These are phyloP conservation scores for Calocera cornea DNA, from an alignment of 768 basidiomycete species.

Conservation along the genomic window DNA sequence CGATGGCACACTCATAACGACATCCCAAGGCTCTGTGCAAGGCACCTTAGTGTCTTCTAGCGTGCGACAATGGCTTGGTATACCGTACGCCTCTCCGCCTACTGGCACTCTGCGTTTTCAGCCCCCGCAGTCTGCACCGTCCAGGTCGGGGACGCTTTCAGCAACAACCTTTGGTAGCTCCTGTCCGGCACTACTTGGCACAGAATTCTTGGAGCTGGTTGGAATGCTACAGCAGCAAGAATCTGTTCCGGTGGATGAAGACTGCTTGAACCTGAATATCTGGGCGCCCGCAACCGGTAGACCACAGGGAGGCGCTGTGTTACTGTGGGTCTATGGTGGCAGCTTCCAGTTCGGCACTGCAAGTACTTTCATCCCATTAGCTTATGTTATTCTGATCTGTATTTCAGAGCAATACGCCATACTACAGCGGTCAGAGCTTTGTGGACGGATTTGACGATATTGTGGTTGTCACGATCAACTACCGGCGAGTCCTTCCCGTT, in stretches of 20 bases:
- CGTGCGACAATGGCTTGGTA: neutral
- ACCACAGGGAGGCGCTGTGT: conserved; percentile 9
- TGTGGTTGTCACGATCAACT: conserved; percentile 38
- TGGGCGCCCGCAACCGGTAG: conserved; percentile 20
- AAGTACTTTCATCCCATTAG: neutral
- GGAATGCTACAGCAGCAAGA: neutral
- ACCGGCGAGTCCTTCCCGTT: conserved; percentile 40
- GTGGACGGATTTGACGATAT: conserved; percentile 17
- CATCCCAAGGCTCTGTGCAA: neutral
- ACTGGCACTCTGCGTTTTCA: neutral
- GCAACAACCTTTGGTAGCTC: neutral
- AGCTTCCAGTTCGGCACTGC: neutral
- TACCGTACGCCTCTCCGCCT: neutral
- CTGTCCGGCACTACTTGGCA: neutral
- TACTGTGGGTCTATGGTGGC: conserved; percentile 21
- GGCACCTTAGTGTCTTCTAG: neutral
- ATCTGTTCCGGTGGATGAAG: conserved; percentile 8
- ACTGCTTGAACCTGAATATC: conserved; percentile 20
- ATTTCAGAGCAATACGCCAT: neutral
- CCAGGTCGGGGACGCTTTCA: neutral
- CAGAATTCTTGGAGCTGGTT: neutral
- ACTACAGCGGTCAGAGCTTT: conserved; percentile 11
- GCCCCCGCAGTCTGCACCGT: neutral
- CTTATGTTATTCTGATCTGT: neutral
- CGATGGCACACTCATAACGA: neutral